Percentiles rank a stretch among this genome's conserved stretches.
Evolutionary conservation across 495 filamentous ascomycete genomes (phyloP).

Genomic region (Aspergillus hancockii): DNA sequence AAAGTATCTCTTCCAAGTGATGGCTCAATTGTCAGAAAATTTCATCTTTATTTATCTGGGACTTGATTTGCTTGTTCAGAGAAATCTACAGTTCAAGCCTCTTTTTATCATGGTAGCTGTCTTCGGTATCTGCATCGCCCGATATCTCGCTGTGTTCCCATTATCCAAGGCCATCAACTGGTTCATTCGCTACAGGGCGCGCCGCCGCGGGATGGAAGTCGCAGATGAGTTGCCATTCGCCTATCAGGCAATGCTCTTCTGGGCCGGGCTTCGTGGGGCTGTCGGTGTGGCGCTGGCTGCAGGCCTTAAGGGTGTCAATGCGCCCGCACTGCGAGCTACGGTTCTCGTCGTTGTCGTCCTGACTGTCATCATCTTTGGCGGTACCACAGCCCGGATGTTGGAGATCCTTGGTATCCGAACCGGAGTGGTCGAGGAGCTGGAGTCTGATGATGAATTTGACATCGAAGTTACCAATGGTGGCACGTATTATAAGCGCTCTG

Average conservation of each 20-base stretch:
- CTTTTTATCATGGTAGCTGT: slow-evolving; percentile 93
- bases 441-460: slow-evolving; percentile 97
- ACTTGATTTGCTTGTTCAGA: slow-evolving; percentile 88
- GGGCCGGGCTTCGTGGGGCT: slow-evolving; percentile 93
- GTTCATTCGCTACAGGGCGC: slow-evolving; percentile 88
- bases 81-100: slow-evolving; percentile 84
- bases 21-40: slow-evolving; percentile 94
- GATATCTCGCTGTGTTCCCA: slow-evolving; percentile 93
- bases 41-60: slow-evolving; percentile 99
- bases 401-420: slow-evolving; percentile 94
- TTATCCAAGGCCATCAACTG: slow-evolving; percentile 89
- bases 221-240: slow-evolving; percentile 88
- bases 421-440: slow-evolving; percentile 92
- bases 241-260: slow-evolving; percentile 97
- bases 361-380: slow-evolving; percentile 97
- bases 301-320: slow-evolving; percentile 74
- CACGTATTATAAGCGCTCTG: slow-evolving; percentile 75
- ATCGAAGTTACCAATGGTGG: slow-evolving; percentile 80
- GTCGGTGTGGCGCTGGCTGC: slow-evolving; percentile 97
- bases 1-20: slow-evolving; percentile 94
- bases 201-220: slow-evolving; percentile 72
- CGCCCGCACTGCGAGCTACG: slow-evolving; percentile 78
- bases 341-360: slow-evolving; percentile 96
- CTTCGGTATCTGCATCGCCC: slow-evolving; percentile 84
- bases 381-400: slow-evolving; percentile 97